A percentile compares a stretch with the other conserved stretches of the same genome.
Conservation (phyloP, 1,139 yeast species). For the Saccharomyces hybrid region DNA sequence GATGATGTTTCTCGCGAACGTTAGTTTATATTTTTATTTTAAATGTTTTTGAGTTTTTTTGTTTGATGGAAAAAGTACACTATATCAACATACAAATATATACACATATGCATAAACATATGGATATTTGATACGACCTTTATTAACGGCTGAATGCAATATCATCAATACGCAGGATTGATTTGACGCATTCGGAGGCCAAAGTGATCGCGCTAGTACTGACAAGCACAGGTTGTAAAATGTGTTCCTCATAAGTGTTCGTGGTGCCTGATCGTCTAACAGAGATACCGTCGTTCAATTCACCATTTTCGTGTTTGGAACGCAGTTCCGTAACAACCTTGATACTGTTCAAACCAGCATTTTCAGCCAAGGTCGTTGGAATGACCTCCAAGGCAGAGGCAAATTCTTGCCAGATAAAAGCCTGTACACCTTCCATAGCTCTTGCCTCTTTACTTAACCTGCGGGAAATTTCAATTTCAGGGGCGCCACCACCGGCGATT, state of each 20-base stretch:
- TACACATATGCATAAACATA: not conserved
- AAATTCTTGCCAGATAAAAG: slow-evolving; percentile 90
- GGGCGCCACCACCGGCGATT: slow-evolving; percentile 99
- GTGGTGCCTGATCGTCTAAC: slow-evolving; percentile 92
- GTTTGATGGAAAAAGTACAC: not conserved
- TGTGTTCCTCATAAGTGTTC: slow-evolving; percentile 88
- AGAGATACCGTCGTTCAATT: slow-evolving; percentile 89
- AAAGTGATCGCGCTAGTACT: slow-evolving; percentile 91
- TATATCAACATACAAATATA: not conserved
- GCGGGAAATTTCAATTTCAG: slow-evolving; percentile 91
- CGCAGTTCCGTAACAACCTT: slow-evolving; percentile 92
- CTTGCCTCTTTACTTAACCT: slow-evolving; percentile 71
- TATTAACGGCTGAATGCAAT: slow-evolving; percentile 68
- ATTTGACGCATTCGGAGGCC: slow-evolving; percentile 94
- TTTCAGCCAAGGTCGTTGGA: slow-evolving; percentile 95
- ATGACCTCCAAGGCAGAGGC: slow-evolving; percentile 94
- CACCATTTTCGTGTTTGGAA: slow-evolving; percentile 86
- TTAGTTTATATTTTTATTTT: not conserved
- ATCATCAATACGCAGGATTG: slow-evolving; percentile 92
- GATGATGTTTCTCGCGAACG: not conserved
- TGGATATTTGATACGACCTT: not conserved
- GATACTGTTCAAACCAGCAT: slow-evolving; percentile 93
- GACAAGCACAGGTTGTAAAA: slow-evolving; percentile 91
- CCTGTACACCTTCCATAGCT: slow-evolving; percentile 80
- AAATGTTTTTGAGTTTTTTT: not conserved